A percentile compares a stretch with the other conserved stretches of the same genome.
Conservation (phyloP, 768 basidiomycete genomes). For the Imleria badia region DNA sequence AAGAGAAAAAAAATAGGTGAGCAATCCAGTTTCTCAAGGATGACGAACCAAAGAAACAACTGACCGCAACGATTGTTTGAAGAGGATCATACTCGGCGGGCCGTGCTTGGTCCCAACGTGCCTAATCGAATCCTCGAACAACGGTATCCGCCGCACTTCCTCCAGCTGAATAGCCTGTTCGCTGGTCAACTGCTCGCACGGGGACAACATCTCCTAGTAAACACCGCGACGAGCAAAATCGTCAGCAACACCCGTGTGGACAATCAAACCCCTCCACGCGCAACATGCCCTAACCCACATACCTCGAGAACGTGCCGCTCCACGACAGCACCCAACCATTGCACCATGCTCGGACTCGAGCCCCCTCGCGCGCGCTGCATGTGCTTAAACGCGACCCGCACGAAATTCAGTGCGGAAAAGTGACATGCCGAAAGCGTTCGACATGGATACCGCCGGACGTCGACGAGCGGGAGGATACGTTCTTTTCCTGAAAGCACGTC, state of each 20-base stretch:
- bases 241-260: background rate
- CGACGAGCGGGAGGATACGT: conserved; percentile 43
- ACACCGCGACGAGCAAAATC: background rate
- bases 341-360: background rate
- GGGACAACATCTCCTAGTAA: conserved; percentile 49
- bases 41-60: background rate
- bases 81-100: conserved; percentile 35
- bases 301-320: conserved; percentile 21
- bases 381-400: conserved; percentile 43
- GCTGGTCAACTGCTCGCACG: conserved; percentile 50
- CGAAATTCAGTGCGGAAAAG: conserved; percentile 63
- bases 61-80: conserved; percentile 31
- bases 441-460: conserved; percentile 48
- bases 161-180: conserved; percentile 48
- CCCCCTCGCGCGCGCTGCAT: conserved; percentile 4
- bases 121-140: conserved; percentile 43
- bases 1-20: background rate
- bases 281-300: background rate
- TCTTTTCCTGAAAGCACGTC: conserved; percentile 35
- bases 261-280: background rate
- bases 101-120: conserved; percentile 38
- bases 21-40: background rate
- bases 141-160: conserved; percentile 46
- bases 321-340: conserved; percentile 14
- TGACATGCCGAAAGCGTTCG: conserved; percentile 49